phyloP scores from a whole-genome alignment of 2,329 filamentous ascomycete species.

The Macrophomina tecta region DNA sequence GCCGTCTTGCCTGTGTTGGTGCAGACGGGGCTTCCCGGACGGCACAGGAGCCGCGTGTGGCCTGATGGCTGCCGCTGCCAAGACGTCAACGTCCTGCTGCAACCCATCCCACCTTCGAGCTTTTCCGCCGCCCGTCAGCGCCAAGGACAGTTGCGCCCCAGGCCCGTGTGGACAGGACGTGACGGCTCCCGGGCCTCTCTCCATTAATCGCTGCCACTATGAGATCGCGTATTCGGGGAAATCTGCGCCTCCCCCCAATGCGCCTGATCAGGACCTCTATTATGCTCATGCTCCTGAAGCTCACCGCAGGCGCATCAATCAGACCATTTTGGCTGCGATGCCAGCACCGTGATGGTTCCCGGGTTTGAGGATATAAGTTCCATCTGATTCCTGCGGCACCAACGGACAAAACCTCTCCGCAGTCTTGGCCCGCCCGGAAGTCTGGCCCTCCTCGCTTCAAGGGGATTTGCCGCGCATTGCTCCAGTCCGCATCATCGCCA shows the following conservation, averaged over 20 bases:
- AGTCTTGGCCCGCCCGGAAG: not conserved
- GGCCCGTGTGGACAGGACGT: slow-evolving; percentile 2
- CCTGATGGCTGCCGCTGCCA: slow-evolving; percentile 20
- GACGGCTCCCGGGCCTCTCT: not conserved
- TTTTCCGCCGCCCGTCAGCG: slow-evolving; percentile 6
- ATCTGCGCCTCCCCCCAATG: not conserved
- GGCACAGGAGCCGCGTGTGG: slow-evolving; percentile 16
- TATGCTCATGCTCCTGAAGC: not conserved
- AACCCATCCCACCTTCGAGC: not conserved
- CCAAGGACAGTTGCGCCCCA: not conserved
- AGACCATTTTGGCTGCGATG: not conserved
- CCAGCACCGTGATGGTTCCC: not conserved
- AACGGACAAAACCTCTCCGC: not conserved
- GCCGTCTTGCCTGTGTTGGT: not conserved
- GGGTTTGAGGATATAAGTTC: not conserved
- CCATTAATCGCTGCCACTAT: slow-evolving; percentile 6
- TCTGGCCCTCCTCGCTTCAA: not conserved
- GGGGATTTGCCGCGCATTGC: slow-evolving; percentile 6
- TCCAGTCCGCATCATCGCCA: slow-evolving; percentile 21
- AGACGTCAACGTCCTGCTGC: slow-evolving; percentile 4
- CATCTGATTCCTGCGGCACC: not conserved
- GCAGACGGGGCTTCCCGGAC: not conserved
- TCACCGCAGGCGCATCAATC: not conserved
- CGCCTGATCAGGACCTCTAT: not conserved
- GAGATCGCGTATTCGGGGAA: slow-evolving; percentile 7